Evolutionary conservation across 2,329 filamentous ascomycete genomes (phyloP).

Genomic region (Sclerotinia borealis): DNA sequence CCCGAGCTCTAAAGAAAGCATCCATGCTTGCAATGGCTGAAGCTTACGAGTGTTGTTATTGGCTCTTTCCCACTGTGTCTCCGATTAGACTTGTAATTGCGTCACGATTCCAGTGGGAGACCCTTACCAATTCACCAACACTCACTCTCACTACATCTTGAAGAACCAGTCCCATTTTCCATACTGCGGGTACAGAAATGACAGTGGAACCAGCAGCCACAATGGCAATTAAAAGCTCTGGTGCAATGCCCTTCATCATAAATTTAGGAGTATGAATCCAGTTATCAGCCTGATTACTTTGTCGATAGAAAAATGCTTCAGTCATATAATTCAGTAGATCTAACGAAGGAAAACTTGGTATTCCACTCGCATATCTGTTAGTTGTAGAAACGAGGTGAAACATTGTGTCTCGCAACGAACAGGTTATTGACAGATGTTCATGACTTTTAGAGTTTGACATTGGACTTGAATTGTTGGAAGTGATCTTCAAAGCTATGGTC

Average conservation of each 20-base stretch:
- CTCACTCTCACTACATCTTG: constrained; percentile 19
- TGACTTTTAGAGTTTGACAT: constrained; percentile 10
- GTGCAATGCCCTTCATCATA: constrained; percentile 5
- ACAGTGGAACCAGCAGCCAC: constrained; percentile 17
- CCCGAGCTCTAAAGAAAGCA: constrained; percentile 46
- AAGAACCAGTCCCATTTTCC: constrained; percentile 24
- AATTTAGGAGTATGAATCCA: constrained; percentile 18
- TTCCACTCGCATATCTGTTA: neutral
- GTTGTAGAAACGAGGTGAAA: constrained; percentile 9
- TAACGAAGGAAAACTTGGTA: constrained; percentile 17
- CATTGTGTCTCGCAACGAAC: neutral
- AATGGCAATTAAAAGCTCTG: constrained; percentile 18
- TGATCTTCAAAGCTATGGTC: constrained; percentile 14
- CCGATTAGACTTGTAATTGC: too few species aligned
- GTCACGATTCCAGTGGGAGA: neutral
- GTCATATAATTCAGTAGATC: constrained; percentile 19
- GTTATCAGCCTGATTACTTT: constrained; percentile 14
- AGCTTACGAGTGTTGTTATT: constrained; percentile 46
- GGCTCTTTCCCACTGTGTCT: constrained; percentile 44
- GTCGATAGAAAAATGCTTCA: constrained; percentile 18
- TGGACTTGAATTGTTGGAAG: constrained; percentile 15
- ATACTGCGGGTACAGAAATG: constrained; percentile 21
- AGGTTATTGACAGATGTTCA: neutral
- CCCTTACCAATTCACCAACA: constrained; percentile 15
- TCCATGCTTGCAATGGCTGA: constrained; percentile 44